Evolutionary conservation across 2,329 filamentous ascomycete genomes (phyloP).

Genomic region (Fusarium torulosum): DNA sequence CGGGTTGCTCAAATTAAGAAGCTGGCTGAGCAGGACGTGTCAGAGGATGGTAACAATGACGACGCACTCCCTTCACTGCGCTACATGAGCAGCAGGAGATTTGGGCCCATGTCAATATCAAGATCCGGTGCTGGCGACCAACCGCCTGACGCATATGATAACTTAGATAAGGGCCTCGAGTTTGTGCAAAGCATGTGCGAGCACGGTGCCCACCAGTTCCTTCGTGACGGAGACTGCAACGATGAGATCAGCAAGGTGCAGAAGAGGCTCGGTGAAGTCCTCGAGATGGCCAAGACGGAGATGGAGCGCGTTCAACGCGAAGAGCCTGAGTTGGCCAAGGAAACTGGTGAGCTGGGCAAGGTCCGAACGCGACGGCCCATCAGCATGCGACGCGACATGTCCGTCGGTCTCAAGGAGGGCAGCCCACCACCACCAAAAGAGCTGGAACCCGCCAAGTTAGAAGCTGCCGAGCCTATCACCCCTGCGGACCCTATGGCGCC

Average conservation of each 20-base stretch:
- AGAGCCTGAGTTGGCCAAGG: constrained; percentile 60
- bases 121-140: constrained; percentile 46
- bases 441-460: constrained; percentile 45
- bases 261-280: constrained; percentile 72
- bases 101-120: constrained; percentile 49
- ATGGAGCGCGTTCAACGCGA: constrained; percentile 68
- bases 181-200: constrained; percentile 85
- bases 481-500: constrained; percentile 36
- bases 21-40: constrained; percentile 69
- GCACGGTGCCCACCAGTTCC: constrained; percentile 86
- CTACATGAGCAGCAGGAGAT: constrained; percentile 56
- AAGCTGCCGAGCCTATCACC: constrained; percentile 37
- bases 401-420: constrained; percentile 49
- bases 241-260: constrained; percentile 79
- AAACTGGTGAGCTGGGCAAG: constrained; percentile 56
- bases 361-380: constrained; percentile 65
- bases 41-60: constrained; percentile 61
- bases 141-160: constrained; percentile 71
- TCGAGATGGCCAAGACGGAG: constrained; percentile 71
- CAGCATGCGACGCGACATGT: constrained; percentile 64
- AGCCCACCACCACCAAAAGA: constrained; percentile 43
- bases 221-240: constrained; percentile 89
- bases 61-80: constrained; percentile 57
- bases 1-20: constrained; percentile 76
- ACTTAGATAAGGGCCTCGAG: constrained; percentile 82